Conservation (phyloP, 2,329 filamentous ascomycete genomes). For the Aspergillus bombycis region DNA sequence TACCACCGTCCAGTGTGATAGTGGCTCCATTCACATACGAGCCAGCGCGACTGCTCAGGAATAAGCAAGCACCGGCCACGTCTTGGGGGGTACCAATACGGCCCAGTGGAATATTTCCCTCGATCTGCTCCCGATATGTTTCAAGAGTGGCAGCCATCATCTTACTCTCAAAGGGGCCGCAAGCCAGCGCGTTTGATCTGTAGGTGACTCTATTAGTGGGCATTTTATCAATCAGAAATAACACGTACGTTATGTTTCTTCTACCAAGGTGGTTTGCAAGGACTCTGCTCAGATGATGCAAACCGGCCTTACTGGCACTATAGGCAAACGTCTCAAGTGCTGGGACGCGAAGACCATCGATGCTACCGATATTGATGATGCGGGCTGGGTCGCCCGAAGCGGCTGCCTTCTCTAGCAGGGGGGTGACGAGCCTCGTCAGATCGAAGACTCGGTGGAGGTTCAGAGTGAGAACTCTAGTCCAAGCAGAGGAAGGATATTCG, state of each 20-base stretch:
- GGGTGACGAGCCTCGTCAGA: conserved; percentile 50
- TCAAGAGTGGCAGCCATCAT: conserved; percentile 59
- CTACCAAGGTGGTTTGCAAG: conserved; percentile 55
- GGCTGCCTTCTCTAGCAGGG: conserved; percentile 51
- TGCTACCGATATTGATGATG: conserved; percentile 58
- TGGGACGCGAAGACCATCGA: conserved; percentile 58
- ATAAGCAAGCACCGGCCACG: conserved; percentile 72
- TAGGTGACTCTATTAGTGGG: conserved; percentile 17
- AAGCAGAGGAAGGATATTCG: conserved; percentile 60
- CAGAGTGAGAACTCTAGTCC: conserved; percentile 60
- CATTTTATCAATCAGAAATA: not conserved
- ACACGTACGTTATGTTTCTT: conserved; percentile 57
- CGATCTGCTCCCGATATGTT: conserved; percentile 53
- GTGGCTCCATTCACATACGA: conserved; percentile 68
- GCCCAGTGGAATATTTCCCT: conserved; percentile 64
- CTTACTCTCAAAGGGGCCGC: conserved; percentile 64
- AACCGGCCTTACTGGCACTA: conserved; percentile 57
- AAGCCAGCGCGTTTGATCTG: conserved; percentile 68
- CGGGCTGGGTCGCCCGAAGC: conserved; percentile 48
- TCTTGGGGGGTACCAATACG: conserved; percentile 70
- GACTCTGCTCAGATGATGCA: conserved; percentile 57
- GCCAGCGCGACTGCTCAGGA: conserved; percentile 68
- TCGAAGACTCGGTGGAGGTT: conserved; percentile 60
- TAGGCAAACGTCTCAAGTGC: conserved; percentile 57
- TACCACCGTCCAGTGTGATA: conserved; percentile 65